Percentiles rank a stretch among this genome's conserved stretches.
phyloP scores from a whole-genome alignment of 768 basidiomycete species.

The Rhizopogon roseolus region DNA sequence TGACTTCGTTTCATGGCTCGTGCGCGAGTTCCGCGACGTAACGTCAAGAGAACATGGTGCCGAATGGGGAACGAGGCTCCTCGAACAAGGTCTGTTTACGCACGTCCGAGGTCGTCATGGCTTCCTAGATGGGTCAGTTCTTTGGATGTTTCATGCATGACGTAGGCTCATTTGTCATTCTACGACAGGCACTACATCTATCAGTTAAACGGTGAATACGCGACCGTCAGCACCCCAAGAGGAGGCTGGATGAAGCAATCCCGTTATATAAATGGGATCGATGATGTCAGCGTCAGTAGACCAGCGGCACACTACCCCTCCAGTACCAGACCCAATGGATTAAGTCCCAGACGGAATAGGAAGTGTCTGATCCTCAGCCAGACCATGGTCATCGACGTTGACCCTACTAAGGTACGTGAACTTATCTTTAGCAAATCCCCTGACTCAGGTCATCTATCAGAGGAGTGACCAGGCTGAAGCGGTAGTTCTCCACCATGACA shows the following conservation, averaged over 20 bases:
- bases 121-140: constrained; percentile 80
- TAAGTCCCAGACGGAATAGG: constrained; percentile 42
- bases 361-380: constrained; percentile 77
- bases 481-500: constrained; percentile 87
- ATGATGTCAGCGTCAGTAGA: constrained; percentile 21
- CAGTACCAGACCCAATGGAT: constrained; percentile 29
- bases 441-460: constrained; percentile 28
- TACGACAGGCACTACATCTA: constrained; percentile 79
- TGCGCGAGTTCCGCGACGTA: constrained; percentile 88
- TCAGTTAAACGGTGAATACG: constrained; percentile 72
- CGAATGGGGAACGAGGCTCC: constrained; percentile 73
- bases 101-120: constrained; percentile 76
- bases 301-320: constrained; percentile 31
- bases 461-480: constrained; percentile 85
- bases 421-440: not conserved
- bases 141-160: not conserved
- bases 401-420: constrained; percentile 58
- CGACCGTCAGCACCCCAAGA: constrained; percentile 62
- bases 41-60: constrained; percentile 74
- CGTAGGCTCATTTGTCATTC: not conserved
- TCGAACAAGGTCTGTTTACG: constrained; percentile 81
- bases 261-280: constrained; percentile 40
- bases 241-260: constrained; percentile 61
- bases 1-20: constrained; percentile 88
- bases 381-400: constrained; percentile 87